phyloP scores from a whole-genome alignment of 2,329 filamentous ascomycete genomes.

The Phyllachora maydis region DNA sequence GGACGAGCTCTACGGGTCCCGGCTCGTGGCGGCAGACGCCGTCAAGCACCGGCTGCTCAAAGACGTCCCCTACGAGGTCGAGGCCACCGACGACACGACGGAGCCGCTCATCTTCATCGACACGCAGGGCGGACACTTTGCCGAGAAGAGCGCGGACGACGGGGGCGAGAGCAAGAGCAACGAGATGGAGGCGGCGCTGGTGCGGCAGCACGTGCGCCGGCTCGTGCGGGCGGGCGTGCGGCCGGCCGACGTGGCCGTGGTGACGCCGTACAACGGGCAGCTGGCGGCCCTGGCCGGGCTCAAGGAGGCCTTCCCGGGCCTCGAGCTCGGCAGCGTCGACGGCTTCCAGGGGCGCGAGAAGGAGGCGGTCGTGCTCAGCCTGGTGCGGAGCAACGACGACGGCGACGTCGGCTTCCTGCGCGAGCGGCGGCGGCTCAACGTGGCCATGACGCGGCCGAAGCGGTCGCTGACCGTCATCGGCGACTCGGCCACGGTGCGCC shows the following conservation, averaged over 20 bases:
- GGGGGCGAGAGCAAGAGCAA: slow-evolving; percentile 68
- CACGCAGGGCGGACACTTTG: slow-evolving; percentile 85
- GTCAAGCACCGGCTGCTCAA: slow-evolving; percentile 59
- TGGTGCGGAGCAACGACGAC: slow-evolving; percentile 79
- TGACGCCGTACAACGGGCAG: slow-evolving; percentile 86
- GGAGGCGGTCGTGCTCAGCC: slow-evolving; percentile 77
- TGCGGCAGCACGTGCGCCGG: slow-evolving; percentile 53
- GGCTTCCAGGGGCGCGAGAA: slow-evolving; percentile 93
- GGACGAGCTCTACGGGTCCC: slow-evolving; percentile 64
- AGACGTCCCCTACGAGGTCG: slow-evolving; percentile 57
- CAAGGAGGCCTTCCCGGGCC: slow-evolving; percentile 60
- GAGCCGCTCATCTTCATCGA: slow-evolving; percentile 89
- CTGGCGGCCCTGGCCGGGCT: slow-evolving; percentile 61
- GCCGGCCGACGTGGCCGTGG: slow-evolving; percentile 71
- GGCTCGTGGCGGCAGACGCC: slow-evolving; percentile 58
- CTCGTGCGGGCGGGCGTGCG: slow-evolving; percentile 64
- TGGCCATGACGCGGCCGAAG: slow-evolving; percentile 91
- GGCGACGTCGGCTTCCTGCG: slow-evolving; percentile 83
- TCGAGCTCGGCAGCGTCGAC: slow-evolving; percentile 93
- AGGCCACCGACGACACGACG: slow-evolving; percentile 65
- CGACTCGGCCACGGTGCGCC: slow-evolving; percentile 76
- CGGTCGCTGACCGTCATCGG: slow-evolving; percentile 80
- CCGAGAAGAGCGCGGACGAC: slow-evolving; percentile 61
- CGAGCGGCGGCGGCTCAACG: slow-evolving; percentile 82
- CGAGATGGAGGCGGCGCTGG: slow-evolving; percentile 69